Evolutionary conservation across 768 basidiomycete species (phyloP).

Genomic region (Coprinellus micaceus): DNA sequence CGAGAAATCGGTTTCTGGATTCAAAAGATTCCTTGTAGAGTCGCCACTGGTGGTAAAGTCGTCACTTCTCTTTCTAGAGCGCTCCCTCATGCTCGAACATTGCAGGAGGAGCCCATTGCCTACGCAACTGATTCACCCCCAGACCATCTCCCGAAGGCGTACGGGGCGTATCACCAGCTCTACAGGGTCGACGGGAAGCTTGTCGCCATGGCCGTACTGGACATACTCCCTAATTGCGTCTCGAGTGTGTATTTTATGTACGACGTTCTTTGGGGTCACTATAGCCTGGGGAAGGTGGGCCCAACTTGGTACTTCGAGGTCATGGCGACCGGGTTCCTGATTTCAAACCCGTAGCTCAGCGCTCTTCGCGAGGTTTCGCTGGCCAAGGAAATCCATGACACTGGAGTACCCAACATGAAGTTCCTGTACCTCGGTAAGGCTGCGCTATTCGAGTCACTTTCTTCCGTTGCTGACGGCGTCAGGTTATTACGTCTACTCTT

Average conservation of each 20-base stretch:
- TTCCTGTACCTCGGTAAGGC: constrained; percentile 84
- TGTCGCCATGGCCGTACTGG: constrained; percentile 84
- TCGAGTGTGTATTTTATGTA: constrained; percentile 90
- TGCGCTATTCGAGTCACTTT: neutral
- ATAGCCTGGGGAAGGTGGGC: constrained; percentile 74
- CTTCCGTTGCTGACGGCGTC: neutral
- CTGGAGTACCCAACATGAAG: constrained; percentile 59
- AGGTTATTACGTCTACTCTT: constrained; percentile 94
- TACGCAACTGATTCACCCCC: constrained; percentile 46
- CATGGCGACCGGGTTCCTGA: neutral
- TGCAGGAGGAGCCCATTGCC: constrained; percentile 56
- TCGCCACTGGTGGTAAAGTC: constrained; percentile 65
- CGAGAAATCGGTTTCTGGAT: constrained; percentile 46
- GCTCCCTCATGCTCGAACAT: neutral
- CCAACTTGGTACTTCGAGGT: neutral
- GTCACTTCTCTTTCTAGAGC: neutral
- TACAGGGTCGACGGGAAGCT: constrained; percentile 80
- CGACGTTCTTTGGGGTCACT: constrained; percentile 61
- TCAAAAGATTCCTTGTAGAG: constrained; percentile 74
- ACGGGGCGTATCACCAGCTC: constrained; percentile 91
- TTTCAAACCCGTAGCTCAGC: constrained; percentile 55
- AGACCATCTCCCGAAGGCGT: constrained; percentile 62
- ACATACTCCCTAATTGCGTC: constrained; percentile 84
- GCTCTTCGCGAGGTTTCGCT: constrained; percentile 80
- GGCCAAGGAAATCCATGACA: constrained; percentile 67